These are phyloP conservation scores for Eragrostis nindensis DNA, from an alignment of 176 grass and related monocot species.

Conservation along the genomic window DNA sequence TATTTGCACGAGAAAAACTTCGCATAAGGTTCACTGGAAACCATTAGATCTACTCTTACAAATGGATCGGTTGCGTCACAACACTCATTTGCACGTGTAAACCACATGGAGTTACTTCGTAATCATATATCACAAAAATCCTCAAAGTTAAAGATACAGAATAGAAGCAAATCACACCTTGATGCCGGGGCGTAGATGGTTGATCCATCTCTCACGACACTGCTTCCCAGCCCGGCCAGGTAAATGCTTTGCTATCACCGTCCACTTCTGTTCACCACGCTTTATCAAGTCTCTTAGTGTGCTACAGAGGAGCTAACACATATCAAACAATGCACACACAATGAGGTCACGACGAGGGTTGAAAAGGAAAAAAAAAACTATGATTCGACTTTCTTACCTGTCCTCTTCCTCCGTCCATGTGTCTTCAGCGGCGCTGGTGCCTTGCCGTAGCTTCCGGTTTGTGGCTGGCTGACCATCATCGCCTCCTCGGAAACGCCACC, in stretches of 20 bases:
- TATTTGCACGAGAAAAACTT: neutral
- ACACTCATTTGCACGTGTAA: neutral
- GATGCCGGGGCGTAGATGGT: slow-evolving; percentile 71
- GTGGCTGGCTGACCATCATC: neutral
- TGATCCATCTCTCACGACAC: slow-evolving; percentile 85
- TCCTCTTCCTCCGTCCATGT: slow-evolving; percentile 75
- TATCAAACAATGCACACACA: neutral
- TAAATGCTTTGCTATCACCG: slow-evolving; percentile 58
- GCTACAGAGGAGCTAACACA: slow-evolving; percentile 19
- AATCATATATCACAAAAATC: neutral
- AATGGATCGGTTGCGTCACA: too few species aligned
- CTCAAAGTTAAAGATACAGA: neutral
- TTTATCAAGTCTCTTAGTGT: slow-evolving; percentile 57
- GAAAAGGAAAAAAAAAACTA: neutral
- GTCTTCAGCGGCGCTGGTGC: slow-evolving; percentile 31
- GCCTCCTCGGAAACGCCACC: neutral
- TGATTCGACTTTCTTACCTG: slow-evolving; percentile 22
- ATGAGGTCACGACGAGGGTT: neutral
- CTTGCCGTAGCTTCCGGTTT: neutral
- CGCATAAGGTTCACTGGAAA: too few species aligned
- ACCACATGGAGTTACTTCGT: neutral
- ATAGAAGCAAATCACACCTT: slow-evolving; percentile 49
- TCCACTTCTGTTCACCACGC: slow-evolving; percentile 67
- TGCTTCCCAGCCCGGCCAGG: slow-evolving; percentile 77
- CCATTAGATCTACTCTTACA: too few species aligned